Conservation (phyloP, 371 early-diverging fungal species). For the Rhizomucor miehei region DNA sequence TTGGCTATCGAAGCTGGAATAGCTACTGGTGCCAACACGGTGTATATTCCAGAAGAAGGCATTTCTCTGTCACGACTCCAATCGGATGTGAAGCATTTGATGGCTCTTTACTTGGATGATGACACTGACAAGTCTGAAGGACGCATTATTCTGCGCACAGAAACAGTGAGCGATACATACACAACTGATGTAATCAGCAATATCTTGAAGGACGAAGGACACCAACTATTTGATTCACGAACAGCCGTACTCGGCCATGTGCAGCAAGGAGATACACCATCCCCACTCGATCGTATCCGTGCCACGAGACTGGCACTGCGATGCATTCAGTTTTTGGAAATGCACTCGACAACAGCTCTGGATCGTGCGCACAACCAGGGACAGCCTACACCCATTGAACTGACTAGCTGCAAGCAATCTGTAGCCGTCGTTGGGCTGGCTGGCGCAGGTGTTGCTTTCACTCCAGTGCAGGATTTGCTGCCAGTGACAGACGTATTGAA, state of each 20-base stretch:
- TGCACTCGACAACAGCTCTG: conserved; percentile 33
- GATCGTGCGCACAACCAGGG: conserved; percentile 16
- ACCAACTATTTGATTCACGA: conserved; percentile 87
- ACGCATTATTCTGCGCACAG: conserved; percentile 64
- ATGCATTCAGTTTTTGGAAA: conserved; percentile 60
- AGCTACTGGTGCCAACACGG: conserved; percentile 88
- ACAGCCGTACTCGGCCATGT: conserved; percentile 95
- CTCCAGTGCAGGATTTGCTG: conserved; percentile 68
- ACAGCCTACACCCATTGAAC: conserved; percentile 52
- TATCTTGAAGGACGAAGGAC: conserved; percentile 91
- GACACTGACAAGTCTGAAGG: conserved; percentile 51
- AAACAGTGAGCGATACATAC: conserved; percentile 82
- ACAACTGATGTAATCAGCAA: conserved; percentile 91
- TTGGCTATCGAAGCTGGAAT: conserved; percentile 93
- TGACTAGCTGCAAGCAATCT: conserved; percentile 56
- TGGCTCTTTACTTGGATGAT: conserved; percentile 73
- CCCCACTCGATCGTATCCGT: conserved; percentile 95
- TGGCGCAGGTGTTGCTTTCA: conserved; percentile 72
- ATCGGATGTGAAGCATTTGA: conserved; percentile 80
- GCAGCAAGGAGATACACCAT: conserved; percentile 96
- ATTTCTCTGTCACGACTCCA: conserved; percentile 78
- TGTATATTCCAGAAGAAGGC: conserved; percentile 97
- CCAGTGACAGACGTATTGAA: conserved; percentile 76
- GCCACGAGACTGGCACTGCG: conserved; percentile 85
- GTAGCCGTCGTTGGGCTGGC: conserved; percentile 84